Conservation (phyloP, 169 alveolate species). For the Eimeria acervulina region DNA sequence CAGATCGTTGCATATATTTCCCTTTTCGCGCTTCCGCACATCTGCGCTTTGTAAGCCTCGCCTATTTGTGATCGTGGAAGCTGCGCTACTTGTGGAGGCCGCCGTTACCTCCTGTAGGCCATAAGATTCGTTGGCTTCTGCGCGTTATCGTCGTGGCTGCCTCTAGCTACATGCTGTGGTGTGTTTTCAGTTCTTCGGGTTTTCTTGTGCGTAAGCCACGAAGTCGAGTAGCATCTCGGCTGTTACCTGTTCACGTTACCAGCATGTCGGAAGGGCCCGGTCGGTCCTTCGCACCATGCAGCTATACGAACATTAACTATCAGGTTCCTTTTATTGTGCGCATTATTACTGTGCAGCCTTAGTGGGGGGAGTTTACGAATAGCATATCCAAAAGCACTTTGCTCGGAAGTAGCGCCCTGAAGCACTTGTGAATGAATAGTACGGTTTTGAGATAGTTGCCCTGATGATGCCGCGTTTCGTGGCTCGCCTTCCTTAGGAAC, state of each 20-base stretch:
- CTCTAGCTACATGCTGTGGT: conserved; percentile 7
- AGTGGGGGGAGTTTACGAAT: not conserved
- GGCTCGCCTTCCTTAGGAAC: not conserved
- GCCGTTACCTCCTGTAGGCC: conserved; percentile 57
- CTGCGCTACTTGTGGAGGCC: conserved; percentile 27
- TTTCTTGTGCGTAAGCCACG: conserved; percentile 1
- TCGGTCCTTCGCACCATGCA: conserved; percentile 28
- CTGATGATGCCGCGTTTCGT: not conserved
- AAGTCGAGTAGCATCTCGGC: not conserved
- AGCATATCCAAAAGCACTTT: not conserved
- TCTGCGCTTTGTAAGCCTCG: conserved; percentile 23
- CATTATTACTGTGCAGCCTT: not conserved
- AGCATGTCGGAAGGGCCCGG: conserved; percentile 44
- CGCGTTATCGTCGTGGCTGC: conserved; percentile 36
- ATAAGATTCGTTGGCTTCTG: conserved; percentile 52
- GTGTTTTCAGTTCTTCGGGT: not conserved
- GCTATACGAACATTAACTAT: not conserved
- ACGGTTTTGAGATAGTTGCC: not conserved
- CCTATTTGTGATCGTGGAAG: conserved; percentile 9
- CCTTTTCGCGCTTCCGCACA: not conserved
- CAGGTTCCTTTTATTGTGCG: conserved; percentile 61
- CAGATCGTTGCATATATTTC: conserved; percentile 3
- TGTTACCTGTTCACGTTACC: not conserved
- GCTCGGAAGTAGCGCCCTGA: not conserved
- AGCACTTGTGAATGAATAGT: not conserved